phyloP scores from a whole-genome alignment of 2,329 filamentous ascomycete species.

The Salinomyces thailandicus region DNA sequence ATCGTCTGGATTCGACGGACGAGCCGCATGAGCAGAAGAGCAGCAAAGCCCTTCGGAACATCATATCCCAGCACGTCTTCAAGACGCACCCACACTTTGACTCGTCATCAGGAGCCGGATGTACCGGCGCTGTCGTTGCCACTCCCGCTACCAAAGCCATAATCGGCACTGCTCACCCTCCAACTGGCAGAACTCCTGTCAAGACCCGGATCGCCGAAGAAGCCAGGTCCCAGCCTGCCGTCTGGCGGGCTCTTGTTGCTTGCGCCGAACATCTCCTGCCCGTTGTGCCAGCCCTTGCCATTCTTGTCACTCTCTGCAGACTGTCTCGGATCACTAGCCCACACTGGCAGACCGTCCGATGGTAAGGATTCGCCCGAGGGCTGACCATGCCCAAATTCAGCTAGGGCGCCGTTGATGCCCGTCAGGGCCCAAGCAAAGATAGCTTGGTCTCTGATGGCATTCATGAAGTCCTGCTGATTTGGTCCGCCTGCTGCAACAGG shows the following conservation, averaged over 20 bases:
- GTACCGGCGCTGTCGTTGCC: too few relatives aligned
- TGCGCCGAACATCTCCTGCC: background rate
- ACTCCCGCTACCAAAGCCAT: background rate
- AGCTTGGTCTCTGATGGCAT: slow-evolving; percentile 69
- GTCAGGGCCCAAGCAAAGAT: slow-evolving; percentile 80
- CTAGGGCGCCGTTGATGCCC: slow-evolving; percentile 67
- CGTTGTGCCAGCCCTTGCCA: slow-evolving; percentile 2
- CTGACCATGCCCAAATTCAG: slow-evolving; percentile 51
- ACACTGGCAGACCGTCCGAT: slow-evolving; percentile 49
- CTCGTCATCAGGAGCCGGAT: too few relatives aligned
- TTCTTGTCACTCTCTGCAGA: background rate
- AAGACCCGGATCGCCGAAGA: slow-evolving; percentile 17
- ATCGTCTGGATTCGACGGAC: too few relatives aligned
- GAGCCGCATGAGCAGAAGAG: too few relatives aligned
- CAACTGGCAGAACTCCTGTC: slow-evolving; percentile 3
- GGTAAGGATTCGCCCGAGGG: slow-evolving; percentile 56
- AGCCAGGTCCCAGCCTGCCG: slow-evolving; percentile 1
- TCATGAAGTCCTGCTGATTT: slow-evolving; percentile 55
- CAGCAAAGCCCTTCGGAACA: too few relatives aligned
- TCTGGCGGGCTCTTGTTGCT: background rate
- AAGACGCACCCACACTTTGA: background rate
- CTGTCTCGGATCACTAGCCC: slow-evolving; percentile 34
- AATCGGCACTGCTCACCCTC: slow-evolving; percentile 1
- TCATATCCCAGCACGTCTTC: background rate
- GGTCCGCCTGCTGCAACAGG: slow-evolving; percentile 38